These are phyloP conservation scores for Lachancea mirantina DNA, from an alignment of 805 yeast genomes.

Conservation along the genomic window DNA sequence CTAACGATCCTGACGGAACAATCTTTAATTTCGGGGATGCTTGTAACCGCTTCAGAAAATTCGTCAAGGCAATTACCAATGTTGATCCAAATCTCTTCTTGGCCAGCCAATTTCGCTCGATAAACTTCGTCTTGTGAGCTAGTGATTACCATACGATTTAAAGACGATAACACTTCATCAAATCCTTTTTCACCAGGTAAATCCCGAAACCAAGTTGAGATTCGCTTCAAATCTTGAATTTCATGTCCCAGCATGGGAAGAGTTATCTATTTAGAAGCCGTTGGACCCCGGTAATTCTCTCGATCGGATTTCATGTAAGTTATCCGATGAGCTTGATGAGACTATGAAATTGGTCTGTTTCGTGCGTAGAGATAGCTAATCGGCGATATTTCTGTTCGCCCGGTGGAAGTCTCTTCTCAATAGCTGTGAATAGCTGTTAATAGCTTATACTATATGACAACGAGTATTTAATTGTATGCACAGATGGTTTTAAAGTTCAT, in stretches of 20 bases:
- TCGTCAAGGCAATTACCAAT: conserved; percentile 1
- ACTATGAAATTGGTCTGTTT: no score
- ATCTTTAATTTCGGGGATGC: no score
- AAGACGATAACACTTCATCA: conserved; percentile 1
- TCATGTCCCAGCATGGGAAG: conserved; percentile 1
- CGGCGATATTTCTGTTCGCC: no score
- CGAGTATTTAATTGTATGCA: not conserved
- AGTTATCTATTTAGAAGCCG: no score
- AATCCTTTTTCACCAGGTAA: not conserved
- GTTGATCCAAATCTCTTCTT: conserved; percentile 26
- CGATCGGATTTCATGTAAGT: no score
- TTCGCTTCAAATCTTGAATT: not conserved
- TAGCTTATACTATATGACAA: not conserved
- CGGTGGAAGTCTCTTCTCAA: no score
- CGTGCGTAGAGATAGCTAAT: no score
- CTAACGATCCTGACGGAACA: conserved; percentile 34
- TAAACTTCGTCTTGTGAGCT: conserved; percentile 24
- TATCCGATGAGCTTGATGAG: no score
- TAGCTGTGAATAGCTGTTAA: no score
- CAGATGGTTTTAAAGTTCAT: not conserved
- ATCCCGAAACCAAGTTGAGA: not conserved
- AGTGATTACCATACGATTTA: conserved; percentile 20
- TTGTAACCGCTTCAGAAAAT: no score
- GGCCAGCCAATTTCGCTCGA: conserved; percentile 21
- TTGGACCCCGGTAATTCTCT: no score